These are phyloP conservation scores for Alternaria sp. DNA, from an alignment of 2,329 filamentous ascomycete genomes.

Conservation along the genomic window DNA sequence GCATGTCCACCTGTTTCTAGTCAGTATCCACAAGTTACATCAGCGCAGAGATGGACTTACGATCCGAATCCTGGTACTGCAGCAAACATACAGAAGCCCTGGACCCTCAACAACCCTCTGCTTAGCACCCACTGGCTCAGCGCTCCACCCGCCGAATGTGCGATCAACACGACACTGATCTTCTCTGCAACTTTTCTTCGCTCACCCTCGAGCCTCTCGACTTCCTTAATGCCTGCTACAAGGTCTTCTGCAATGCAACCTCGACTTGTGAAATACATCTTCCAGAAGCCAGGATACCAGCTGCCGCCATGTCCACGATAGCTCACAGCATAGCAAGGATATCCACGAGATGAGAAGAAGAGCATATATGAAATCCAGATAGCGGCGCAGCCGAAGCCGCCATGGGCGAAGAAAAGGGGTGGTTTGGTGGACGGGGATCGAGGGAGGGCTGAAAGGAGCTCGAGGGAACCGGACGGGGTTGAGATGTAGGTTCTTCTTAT, in stretches of 20 bases:
- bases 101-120: constrained; percentile 51
- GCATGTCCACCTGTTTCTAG: constrained; percentile 10
- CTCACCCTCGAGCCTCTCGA: constrained; percentile 45
- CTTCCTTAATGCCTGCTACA: constrained; percentile 48
- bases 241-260: constrained; percentile 47
- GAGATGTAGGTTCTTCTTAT: constrained; percentile 32
- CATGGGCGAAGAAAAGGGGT: constrained; percentile 63
- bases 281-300: constrained; percentile 60
- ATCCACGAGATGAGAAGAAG: constrained; percentile 55
- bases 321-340: constrained; percentile 63
- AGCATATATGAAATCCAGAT: constrained; percentile 63
- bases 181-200: constrained; percentile 21
- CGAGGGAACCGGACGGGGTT: constrained; percentile 55
- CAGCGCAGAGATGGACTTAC: constrained; percentile 49
- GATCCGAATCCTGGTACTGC: constrained; percentile 56
- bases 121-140: constrained; percentile 60
- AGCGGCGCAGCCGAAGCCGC: constrained; percentile 63
- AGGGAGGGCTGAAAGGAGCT: constrained; percentile 58
- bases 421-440: constrained; percentile 25
- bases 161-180: constrained; percentile 56
- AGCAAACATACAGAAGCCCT: constrained; percentile 58
- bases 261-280: constrained; percentile 58
- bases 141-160: constrained; percentile 63
- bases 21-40: no score
- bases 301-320: constrained; percentile 63